These are phyloP conservation scores for Alternaria brassicicola DNA, from an alignment of 2,329 filamentous ascomycete species.

Conservation along the genomic window DNA sequence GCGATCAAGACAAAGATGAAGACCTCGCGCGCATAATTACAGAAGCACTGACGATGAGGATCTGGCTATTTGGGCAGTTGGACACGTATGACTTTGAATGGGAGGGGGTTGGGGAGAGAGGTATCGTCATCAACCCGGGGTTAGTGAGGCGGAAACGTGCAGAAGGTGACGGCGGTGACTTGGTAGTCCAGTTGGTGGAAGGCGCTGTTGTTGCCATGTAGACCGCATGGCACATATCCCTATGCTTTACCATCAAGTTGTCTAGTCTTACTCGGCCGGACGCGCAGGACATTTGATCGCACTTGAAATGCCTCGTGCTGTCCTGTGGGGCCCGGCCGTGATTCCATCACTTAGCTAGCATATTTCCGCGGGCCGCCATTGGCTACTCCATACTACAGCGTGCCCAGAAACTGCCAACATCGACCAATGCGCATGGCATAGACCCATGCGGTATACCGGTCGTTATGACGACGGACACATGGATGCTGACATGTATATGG, in stretches of 20 bases:
- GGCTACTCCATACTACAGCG: neutral
- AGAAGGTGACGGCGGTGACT: neutral
- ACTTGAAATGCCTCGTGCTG: neutral
- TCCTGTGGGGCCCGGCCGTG: neutral
- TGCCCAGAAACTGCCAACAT: slow-evolving; percentile 11
- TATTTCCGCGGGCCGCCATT: neutral
- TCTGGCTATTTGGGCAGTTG: slow-evolving; percentile 41
- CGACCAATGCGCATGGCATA: slow-evolving; percentile 14
- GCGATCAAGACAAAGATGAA: slow-evolving; percentile 39
- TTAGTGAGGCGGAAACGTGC: slow-evolving; percentile 21
- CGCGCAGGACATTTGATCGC: neutral
- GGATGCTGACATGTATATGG: slow-evolving; percentile 1
- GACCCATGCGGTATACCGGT: neutral
- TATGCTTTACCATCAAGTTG: neutral
- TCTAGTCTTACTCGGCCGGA: neutral
- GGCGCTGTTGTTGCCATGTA: slow-evolving; percentile 13
- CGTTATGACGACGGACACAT: slow-evolving; percentile 14
- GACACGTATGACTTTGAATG: slow-evolving; percentile 35
- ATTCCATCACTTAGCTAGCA: neutral
- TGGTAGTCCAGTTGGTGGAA: slow-evolving; percentile 13
- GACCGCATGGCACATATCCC: neutral
- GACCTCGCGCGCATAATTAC: slow-evolving; percentile 35
- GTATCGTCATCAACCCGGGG: slow-evolving; percentile 31
- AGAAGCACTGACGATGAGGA: slow-evolving; percentile 31
- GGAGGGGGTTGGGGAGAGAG: slow-evolving; percentile 32